phyloP scores from a whole-genome alignment of 768 basidiomycete genomes.

The Lactifluus volemus region DNA sequence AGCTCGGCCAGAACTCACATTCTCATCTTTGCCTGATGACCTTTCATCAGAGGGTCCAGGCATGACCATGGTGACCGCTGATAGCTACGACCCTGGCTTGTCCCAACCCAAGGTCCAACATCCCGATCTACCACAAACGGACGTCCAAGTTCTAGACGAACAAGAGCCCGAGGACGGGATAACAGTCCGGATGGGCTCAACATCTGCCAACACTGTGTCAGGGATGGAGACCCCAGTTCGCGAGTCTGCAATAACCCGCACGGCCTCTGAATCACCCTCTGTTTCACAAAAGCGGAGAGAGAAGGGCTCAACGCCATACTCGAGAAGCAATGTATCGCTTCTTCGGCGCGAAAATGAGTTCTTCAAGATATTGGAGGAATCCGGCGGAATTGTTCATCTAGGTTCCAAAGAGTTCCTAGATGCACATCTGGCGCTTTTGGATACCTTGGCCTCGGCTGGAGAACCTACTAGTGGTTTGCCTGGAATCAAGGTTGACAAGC shows the following conservation, averaged over 20 bases:
- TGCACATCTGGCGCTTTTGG: constrained; percentile 54
- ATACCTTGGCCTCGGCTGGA: constrained; percentile 45
- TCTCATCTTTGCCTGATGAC: neutral
- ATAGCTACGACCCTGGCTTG: neutral
- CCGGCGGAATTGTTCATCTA: constrained; percentile 60
- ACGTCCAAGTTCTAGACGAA: neutral
- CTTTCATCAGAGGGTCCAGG: neutral
- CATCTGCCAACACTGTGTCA: neutral
- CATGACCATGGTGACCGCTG: neutral
- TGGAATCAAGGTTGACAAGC: constrained; percentile 64
- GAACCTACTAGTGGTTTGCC: constrained; percentile 63
- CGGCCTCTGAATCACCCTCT: neutral
- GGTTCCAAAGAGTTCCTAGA: constrained; percentile 64
- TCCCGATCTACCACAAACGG: neutral
- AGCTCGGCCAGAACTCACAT: neutral
- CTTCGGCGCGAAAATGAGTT: constrained; percentile 78
- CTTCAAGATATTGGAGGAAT: constrained; percentile 50
- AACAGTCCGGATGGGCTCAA: neutral
- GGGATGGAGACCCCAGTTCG: neutral
- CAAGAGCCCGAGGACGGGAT: neutral
- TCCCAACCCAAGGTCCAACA: neutral
- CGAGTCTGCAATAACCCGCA: neutral
- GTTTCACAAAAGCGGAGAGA: constrained; percentile 17
- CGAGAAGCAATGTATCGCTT: constrained; percentile 63
- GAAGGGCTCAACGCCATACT: constrained; percentile 13